Base-by-base conservation (phyloP, 495 filamentous ascomycete genomes). In the Annulohypoxylon maeteangense region DNA sequence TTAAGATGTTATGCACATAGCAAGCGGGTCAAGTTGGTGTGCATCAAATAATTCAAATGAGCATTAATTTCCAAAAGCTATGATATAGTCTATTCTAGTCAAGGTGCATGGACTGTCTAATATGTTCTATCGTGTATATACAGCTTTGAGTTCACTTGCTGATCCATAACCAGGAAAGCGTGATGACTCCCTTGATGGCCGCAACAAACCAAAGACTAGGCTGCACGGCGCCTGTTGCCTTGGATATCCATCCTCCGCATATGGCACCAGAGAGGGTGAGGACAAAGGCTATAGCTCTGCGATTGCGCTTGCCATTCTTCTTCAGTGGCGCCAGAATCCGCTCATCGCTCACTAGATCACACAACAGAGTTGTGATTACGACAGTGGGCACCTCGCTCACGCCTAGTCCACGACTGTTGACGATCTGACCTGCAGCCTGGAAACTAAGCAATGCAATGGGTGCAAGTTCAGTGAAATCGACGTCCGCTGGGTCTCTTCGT, bases 311-410 rank as follows among this genome's bases (percentile, higher is more conserved):
- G 1, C 82, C 82, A 67, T 91, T 92, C 59, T 82, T 73, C 40
- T 72, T 78, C 7, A 83, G 78, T 25, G 78, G 78, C 4, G 75
- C 80, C 0, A 83, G 62, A 10, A 91, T 71, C 31, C 82, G 78
- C n/a, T 87, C 85, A 64, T 91, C 87, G 16, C 86, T 87, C 6
- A 87, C 84, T 57, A 93, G 77, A 69, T 92, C 90, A 71, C 88
- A 90, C 65, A 92, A 88, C 20, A 92, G 82, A 61, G 85, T 90
- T 4, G 91, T 93, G 71, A 93, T 77, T 10, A 94, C 91, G 29
- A 90, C 90, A 1, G 89, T 90, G 11, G 91, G 91, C 42, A 94
- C 86, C 77, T 92, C 90, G 62, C 86, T 86, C 68, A 88, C 87
- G 1, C 88, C 88, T 48, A 94, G 76, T 11, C 87, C 75, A 5